These are phyloP conservation scores for Acanthamoeba culbertsoni DNA, from an alignment of 208 protist genomes.

Conservation along the genomic window DNA sequence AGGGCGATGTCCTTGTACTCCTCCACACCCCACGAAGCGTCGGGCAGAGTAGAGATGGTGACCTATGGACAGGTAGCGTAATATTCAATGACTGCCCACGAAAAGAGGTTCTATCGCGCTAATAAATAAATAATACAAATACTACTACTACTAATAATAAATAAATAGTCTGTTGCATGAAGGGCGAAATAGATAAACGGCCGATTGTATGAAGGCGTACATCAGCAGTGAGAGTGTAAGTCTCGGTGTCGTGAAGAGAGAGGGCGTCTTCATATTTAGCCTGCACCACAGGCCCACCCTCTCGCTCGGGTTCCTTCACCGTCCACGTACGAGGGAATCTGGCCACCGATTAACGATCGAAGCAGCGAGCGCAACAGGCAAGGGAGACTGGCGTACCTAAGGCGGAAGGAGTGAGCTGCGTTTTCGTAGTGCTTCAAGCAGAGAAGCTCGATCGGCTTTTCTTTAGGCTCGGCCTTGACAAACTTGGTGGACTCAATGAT, in stretches of 20 bases:
- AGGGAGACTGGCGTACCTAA: not conserved
- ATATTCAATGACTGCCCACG: no score
- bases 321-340: not conserved
- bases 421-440: conserved; percentile 35
- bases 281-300: not conserved
- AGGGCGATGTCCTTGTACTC: conserved; percentile 14
- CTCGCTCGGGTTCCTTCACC: not conserved
- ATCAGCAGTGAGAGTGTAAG: not conserved
- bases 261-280: not conserved
- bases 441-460: conserved; percentile 16
- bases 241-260: not conserved
- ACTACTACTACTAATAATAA: not conserved
- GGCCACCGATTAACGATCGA: not conserved
- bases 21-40: not conserved
- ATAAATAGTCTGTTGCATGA: no score
- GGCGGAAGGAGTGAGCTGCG: not conserved
- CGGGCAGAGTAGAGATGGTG: not conserved
- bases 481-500: not conserved
- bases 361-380: not conserved
- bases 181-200: not conserved
- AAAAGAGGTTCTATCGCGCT: no score
- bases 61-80: no score
- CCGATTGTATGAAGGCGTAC: not conserved
- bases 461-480: not conserved
- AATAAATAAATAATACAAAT: no score